phyloP scores from a whole-genome alignment of 2,329 filamentous ascomycete genomes.

The Claviceps quebecensis region DNA sequence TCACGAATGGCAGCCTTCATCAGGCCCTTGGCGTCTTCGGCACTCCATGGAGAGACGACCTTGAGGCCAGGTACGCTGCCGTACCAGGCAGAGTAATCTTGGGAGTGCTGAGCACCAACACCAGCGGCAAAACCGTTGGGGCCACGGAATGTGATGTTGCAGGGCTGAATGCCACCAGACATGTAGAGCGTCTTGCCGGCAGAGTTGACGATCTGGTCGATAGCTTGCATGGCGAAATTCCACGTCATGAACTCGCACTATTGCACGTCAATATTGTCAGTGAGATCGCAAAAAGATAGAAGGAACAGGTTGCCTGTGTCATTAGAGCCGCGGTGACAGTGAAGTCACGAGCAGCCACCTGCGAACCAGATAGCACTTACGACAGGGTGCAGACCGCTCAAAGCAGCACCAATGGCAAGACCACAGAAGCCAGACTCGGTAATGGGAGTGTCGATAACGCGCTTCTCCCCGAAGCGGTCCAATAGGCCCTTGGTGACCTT shows the following conservation, averaged over 20 bases:
- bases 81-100: slow-evolving; percentile 98
- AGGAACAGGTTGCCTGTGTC: background rate
- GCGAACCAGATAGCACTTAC: slow-evolving; percentile 40
- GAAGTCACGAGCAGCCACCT: background rate
- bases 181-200: slow-evolving; percentile 99
- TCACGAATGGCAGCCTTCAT: slow-evolving; percentile 96
- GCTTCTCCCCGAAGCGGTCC: slow-evolving; percentile 93
- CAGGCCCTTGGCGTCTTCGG: slow-evolving; percentile 96
- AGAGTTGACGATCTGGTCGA: slow-evolving; percentile 99
- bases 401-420: slow-evolving; percentile 84
- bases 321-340: background rate
- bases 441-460: slow-evolving; percentile 96
- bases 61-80: slow-evolving; percentile 95
- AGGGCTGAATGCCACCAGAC: slow-evolving; percentile 98
- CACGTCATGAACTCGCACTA: slow-evolving; percentile 99
- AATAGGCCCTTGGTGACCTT: slow-evolving; percentile 97
- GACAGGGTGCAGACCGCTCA: slow-evolving; percentile 86
- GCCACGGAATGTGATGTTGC: slow-evolving; percentile 98
- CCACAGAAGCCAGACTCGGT: slow-evolving; percentile 93
- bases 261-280: background rate
- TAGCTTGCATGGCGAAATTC: slow-evolving; percentile 99
- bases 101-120: slow-evolving; percentile 94
- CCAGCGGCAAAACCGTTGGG: slow-evolving; percentile 96
- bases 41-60: slow-evolving; percentile 90
- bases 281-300: background rate